Evolutionary conservation across 805 yeast genomes (phyloP), one percentile per base, ranked within the genome.

Genomic region (Yarrowia sp.): DNA sequence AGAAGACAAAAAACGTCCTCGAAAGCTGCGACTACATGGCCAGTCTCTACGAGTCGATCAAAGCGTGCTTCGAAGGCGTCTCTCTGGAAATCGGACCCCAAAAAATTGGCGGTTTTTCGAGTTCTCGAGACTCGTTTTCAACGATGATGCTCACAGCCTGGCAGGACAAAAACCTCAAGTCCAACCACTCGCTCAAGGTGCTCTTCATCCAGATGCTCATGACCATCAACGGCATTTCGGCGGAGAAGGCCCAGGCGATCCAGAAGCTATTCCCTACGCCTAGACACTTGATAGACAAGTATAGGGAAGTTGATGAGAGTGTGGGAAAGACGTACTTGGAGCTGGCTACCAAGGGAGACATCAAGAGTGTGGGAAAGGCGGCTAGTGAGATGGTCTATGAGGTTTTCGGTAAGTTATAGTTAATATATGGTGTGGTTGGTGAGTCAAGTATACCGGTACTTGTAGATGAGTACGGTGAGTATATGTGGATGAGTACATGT

Each of bases 211-310:
- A 82, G 46, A 84, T 90, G 86, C 78, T 94, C 21, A 83, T 91
- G 87, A 82, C 91, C 2, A 80, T 88, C 2, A 80, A 82, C 64
- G 99, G 98, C 0, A 78, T 94, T 1, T 84, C 96, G 0, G 74
- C 89, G 29, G 97, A 93, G 65, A 90, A 88, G 70, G 99, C 99
- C 0, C 70, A 84, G 9, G 83, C 83, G 7, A 84, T 94, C 9
- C 97, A 92, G 72, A 76, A 77, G 18, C 71, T 78, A 41, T 94
- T 78, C 69, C 83, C 84, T 2, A 92, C 97, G 0, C 94, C 97
- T 0, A 74, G 75, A 33, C 71, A 69, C 18, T 76, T 93, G n/a
- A 70, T 86, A 12, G 76, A 78, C 19, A 82, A 79, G 10, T 88
- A 74, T 67, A 65, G 63, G 1, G 65, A 27, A 25, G 66, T 63